A percentile compares a stretch with the other conserved stretches of the same genome.
phyloP scores from a whole-genome alignment of 805 yeast species.

The Tetrapisispora nanseiensis region DNA sequence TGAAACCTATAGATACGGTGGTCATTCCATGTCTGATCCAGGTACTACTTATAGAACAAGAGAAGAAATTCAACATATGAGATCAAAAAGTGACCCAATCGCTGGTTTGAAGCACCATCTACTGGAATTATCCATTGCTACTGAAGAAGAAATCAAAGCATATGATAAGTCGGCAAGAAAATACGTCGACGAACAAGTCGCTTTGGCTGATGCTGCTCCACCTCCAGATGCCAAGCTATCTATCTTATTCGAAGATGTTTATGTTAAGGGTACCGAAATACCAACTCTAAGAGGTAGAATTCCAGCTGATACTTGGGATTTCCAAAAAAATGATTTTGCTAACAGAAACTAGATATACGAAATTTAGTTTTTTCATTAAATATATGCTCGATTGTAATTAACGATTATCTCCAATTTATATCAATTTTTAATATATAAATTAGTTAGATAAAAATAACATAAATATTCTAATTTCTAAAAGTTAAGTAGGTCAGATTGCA shows the following conservation, averaged over 20 bases:
- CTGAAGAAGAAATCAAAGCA: slow-evolving; percentile 89
- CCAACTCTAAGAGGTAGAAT: slow-evolving; percentile 94
- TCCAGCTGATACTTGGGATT: slow-evolving; percentile 90
- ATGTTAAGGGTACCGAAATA: slow-evolving; percentile 87
- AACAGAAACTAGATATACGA: background rate
- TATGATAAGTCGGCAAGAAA: slow-evolving; percentile 95
- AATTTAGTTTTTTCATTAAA: background rate
- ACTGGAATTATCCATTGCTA: slow-evolving; percentile 72
- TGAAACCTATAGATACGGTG: slow-evolving; percentile 99
- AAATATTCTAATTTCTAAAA: background rate
- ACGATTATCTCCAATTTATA: background rate
- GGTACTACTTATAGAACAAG: slow-evolving; percentile 99
- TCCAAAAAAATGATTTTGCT: slow-evolving; percentile 39
- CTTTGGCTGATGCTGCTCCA: slow-evolving; percentile 85
- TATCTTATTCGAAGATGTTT: slow-evolving; percentile 91
- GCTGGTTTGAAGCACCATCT: slow-evolving; percentile 87
- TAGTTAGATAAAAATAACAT: slow-evolving; percentile 1
- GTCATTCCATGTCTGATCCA: slow-evolving; percentile 99
- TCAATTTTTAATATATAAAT: background rate
- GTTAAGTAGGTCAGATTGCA: too few species aligned
- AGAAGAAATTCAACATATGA: slow-evolving; percentile 99
- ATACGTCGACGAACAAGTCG: slow-evolving; percentile 89
- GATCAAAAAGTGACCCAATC: slow-evolving; percentile 96
- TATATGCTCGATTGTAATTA: background rate
- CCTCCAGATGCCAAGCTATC: slow-evolving; percentile 94